phyloP scores from a whole-genome alignment of 306 rosid species.

The Prunus dulcis region DNA sequence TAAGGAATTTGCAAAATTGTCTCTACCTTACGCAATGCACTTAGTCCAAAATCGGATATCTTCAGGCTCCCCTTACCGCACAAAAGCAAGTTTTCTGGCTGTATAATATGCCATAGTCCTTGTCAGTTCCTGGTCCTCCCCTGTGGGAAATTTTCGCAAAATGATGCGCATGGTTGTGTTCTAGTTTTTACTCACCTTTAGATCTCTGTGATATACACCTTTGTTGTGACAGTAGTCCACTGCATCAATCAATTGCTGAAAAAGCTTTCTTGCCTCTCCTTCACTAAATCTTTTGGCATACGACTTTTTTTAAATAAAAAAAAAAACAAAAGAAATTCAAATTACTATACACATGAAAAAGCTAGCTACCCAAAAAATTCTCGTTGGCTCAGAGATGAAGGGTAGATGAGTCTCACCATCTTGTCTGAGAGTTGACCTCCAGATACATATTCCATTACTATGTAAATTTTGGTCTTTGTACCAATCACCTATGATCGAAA shows the following conservation, averaged over 20 bases:
- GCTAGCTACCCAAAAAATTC: slow-evolving; percentile 3
- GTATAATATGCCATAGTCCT: slow-evolving; percentile 20
- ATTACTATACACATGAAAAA: not conserved
- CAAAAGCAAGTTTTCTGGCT: slow-evolving; percentile 81
- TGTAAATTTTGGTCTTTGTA: slow-evolving; percentile 70
- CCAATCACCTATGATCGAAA: slow-evolving; percentile 52
- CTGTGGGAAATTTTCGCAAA: not conserved
- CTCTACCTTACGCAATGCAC: slow-evolving; percentile 65
- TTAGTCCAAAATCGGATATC: slow-evolving; percentile 77
- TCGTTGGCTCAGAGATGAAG: not conserved
- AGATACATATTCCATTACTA: slow-evolving; percentile 67
- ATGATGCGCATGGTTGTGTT: not conserved
- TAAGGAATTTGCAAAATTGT: not conserved
- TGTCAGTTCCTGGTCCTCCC: slow-evolving; percentile 7
- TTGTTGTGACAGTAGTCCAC: slow-evolving; percentile 69
- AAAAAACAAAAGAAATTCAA: slow-evolving; percentile 3
- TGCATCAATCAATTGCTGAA: slow-evolving; percentile 80
- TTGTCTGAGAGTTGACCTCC: slow-evolving; percentile 77
- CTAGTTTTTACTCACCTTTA: slow-evolving; percentile 50
- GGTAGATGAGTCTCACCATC: slow-evolving; percentile 48
- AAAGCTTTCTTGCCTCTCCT: slow-evolving; percentile 65
- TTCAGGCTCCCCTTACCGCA: slow-evolving; percentile 65
- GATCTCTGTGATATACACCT: slow-evolving; percentile 77
- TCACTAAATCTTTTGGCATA: slow-evolving; percentile 48
- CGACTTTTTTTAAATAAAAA: too few species aligned